Conservation (phyloP, 495 filamentous ascomycete genomes). For the Daldinia caldariorum region DNA sequence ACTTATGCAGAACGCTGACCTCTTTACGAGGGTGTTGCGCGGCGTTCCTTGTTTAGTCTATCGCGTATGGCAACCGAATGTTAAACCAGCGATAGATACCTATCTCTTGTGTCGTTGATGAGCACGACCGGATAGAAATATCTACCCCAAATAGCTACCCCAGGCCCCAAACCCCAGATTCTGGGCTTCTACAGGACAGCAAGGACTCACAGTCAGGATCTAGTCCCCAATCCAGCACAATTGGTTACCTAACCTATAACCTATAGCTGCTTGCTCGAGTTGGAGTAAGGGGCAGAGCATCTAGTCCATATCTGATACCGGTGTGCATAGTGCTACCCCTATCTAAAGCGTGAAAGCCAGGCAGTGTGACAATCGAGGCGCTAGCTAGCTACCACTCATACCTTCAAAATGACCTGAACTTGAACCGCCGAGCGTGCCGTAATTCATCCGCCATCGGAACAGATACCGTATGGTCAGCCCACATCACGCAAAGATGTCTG, state of each 20-base stretch:
- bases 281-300: conserved; percentile 7
- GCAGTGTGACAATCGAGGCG: neutral
- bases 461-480: neutral
- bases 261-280: neutral
- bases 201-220: neutral
- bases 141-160: neutral
- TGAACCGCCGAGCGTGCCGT: neutral
- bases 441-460: neutral
- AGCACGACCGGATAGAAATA: conserved; percentile 2
- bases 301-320: neutral
- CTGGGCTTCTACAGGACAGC: neutral
- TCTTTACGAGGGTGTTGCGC: conserved; percentile 1
- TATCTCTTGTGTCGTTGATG: neutral
- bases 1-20: conserved; percentile 1
- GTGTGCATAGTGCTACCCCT: neutral
- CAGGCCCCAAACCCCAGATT: neutral
- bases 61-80: conserved; percentile 3
- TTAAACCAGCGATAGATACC: neutral
- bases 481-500: neutral
- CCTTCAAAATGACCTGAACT: neutral
- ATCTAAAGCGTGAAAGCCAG: neutral
- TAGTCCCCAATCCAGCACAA: neutral
- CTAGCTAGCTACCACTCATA: neutral
- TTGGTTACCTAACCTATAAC: neutral
- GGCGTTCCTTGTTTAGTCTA: neutral